These are phyloP conservation scores for Perkinsus chesapeaki DNA, from an alignment of 169 alveolate genomes.

Conservation along the genomic window DNA sequence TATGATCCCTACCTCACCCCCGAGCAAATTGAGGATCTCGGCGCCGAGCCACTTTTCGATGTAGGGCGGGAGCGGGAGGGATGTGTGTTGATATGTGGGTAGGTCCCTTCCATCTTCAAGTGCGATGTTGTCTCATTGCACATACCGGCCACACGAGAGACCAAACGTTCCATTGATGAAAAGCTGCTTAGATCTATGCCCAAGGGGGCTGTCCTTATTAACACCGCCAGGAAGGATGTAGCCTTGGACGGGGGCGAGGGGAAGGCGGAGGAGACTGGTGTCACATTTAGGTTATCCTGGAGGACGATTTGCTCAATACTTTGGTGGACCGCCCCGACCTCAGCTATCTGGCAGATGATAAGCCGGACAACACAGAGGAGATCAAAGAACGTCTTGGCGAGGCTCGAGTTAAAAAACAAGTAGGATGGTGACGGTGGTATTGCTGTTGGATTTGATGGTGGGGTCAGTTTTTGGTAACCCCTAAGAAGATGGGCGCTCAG, in stretches of 20 bases:
- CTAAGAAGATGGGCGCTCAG: constrained; percentile 38
- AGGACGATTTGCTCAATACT: not conserved
- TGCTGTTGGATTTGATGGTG: not conserved
- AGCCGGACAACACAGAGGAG: not conserved
- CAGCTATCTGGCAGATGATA: constrained; percentile 12
- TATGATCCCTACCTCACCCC: constrained; percentile 6
- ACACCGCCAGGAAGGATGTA: constrained; percentile 25
- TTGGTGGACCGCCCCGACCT: constrained; percentile 6
- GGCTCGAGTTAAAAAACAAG: not conserved
- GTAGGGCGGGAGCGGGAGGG: not conserved
- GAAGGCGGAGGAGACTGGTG: too few species aligned
- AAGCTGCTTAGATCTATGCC: constrained; percentile 28
- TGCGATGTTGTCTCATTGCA: constrained; percentile 23
- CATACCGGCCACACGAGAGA: constrained; percentile 31
- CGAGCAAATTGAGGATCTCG: not conserved
- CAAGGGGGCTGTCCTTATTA: constrained; percentile 32
- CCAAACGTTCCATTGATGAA: constrained; percentile 29
- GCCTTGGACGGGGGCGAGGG: not conserved
- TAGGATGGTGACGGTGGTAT: not conserved
- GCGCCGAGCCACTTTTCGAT: constrained; percentile 2
- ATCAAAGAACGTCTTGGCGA: not conserved
- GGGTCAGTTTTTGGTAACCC: constrained; percentile 12
- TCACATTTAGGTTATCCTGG: constrained; percentile 12
- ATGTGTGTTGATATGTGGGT: not conserved
- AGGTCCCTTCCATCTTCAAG: not conserved